Evolutionary conservation across 768 basidiomycete species (phyloP).

Genomic region (Leccinum variicolor): DNA sequence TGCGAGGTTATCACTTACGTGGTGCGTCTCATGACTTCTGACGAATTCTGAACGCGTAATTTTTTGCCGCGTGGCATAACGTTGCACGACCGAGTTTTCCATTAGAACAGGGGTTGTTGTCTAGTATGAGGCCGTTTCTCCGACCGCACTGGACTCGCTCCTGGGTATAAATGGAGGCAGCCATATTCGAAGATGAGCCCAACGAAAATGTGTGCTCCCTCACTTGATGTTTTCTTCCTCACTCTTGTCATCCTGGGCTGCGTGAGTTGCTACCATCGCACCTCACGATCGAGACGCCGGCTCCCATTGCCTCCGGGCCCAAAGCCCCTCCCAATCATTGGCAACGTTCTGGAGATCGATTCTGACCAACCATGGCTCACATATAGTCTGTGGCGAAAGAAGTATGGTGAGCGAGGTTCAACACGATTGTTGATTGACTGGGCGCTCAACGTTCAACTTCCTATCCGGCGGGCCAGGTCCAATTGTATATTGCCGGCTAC

Average conservation of each 20-base stretch:
- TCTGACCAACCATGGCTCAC: conserved; percentile 24
- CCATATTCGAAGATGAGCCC: background rate
- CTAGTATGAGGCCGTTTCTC: conserved; percentile 3
- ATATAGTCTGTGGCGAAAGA: conserved; percentile 26
- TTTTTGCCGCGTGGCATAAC: conserved; percentile 9
- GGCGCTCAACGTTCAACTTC: background rate
- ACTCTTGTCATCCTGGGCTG: conserved; percentile 10
- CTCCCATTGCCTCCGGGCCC: conserved; percentile 24
- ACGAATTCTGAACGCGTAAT: conserved; percentile 12
- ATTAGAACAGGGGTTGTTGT: conserved; percentile 11
- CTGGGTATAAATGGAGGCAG: conserved; percentile 15
- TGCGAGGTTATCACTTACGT: conserved; percentile 25
- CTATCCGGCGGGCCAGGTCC: conserved; percentile 17
- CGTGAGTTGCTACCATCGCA: conserved; percentile 4
- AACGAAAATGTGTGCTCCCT: conserved; percentile 10
- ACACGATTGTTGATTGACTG: background rate
- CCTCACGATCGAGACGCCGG: conserved; percentile 2
- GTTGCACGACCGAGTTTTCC: background rate
- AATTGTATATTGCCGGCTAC: conserved; percentile 26
- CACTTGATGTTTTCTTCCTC: conserved; percentile 8
- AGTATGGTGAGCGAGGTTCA: conserved; percentile 20
- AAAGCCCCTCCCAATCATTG: conserved; percentile 20
- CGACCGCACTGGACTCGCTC: background rate
- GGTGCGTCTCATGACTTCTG: conserved; percentile 12
- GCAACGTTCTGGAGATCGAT: conserved; percentile 24